Conservation (phyloP, 176 grass and related monocot genomes). For the Stipa capillata region DNA sequence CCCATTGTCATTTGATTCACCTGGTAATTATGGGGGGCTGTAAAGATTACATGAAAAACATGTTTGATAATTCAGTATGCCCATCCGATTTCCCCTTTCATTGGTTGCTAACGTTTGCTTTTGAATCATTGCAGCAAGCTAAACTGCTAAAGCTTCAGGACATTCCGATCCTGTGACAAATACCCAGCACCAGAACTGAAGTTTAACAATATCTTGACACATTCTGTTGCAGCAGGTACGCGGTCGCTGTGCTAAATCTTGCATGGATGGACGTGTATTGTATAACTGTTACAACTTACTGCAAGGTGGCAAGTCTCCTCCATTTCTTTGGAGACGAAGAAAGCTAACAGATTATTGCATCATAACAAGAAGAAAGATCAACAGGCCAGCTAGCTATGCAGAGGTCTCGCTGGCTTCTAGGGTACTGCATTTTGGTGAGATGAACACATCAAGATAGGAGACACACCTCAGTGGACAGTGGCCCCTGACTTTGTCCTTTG, state of each 20-base stretch:
- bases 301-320: not conserved
- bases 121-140: not conserved
- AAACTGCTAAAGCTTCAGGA: not conserved
- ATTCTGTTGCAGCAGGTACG: slow-evolving; percentile 17
- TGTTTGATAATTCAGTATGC: no score
- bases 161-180: not conserved
- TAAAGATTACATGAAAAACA: no score
- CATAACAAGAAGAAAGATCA: not conserved
- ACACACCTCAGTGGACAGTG: not conserved
- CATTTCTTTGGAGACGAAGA: not conserved
- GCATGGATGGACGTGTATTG: not conserved
- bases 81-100: no score
- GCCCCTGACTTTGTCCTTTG: not conserved
- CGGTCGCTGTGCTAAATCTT: not conserved
- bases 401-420: slow-evolving; percentile 16
- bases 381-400: not conserved
- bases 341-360: not conserved
- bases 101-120: not conserved
- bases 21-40: no score
- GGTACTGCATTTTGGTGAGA: slow-evolving; percentile 30
- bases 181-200: slow-evolving; percentile 15
- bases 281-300: not conserved
- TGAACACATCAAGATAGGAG: slow-evolving; percentile 10
- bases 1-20: no score
- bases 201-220: not conserved